These are phyloP conservation scores for Ramalina peruviana DNA, from an alignment of 495 filamentous ascomycete genomes.

Conservation along the genomic window DNA sequence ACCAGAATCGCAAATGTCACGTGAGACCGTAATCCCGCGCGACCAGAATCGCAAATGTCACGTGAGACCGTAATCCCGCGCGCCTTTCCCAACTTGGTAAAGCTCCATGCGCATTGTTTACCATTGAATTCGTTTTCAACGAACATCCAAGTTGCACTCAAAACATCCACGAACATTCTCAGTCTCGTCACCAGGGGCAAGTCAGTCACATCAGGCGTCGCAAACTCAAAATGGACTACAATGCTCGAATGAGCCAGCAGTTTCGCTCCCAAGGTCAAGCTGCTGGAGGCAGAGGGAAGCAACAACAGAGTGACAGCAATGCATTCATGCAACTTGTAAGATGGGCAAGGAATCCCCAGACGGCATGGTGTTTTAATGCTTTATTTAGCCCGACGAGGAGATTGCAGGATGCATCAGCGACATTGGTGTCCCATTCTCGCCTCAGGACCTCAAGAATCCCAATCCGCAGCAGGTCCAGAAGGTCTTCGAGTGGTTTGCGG, in stretches of 20 bases:
- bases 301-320: slow-evolving; percentile 54
- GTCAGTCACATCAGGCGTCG: too few species aligned
- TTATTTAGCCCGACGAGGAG: slow-evolving; percentile 55
- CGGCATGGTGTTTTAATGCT: not conserved
- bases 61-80: too few species aligned
- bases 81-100: too few species aligned
- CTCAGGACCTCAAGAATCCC: slow-evolving; percentile 85
- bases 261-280: slow-evolving; percentile 27
- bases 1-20: too few species aligned
- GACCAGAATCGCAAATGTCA: too few species aligned
- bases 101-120: too few species aligned
- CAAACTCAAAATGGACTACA: not conserved
- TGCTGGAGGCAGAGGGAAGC: slow-evolving; percentile 19
- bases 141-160: too few species aligned
- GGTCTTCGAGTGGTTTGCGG: slow-evolving; percentile 95
- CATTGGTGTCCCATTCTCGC: slow-evolving; percentile 75
- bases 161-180: too few species aligned
- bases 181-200: too few species aligned
- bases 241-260: slow-evolving; percentile 56
- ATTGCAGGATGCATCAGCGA: slow-evolving; percentile 95
- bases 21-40: too few species aligned
- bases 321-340: slow-evolving; percentile 75
- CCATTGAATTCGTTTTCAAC: too few species aligned
- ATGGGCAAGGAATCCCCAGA: not conserved
- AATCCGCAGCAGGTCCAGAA: slow-evolving; percentile 87